Percentiles rank a stretch among this genome's conserved stretches.
Conservation (phyloP, 305 asterid genomes). For the Fraxinus greggii region DNA sequence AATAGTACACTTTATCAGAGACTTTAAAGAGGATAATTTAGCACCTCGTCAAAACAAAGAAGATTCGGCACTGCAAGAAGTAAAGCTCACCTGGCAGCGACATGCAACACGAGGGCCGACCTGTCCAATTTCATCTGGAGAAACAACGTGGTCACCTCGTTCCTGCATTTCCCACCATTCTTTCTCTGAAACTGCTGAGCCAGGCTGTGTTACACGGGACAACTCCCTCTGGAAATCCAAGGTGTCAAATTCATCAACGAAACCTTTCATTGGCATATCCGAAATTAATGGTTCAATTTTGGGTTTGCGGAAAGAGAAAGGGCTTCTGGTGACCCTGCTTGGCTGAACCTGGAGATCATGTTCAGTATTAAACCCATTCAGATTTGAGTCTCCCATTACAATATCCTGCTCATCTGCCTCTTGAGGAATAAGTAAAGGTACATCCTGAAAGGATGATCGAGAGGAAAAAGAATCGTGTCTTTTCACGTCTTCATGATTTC, state of each 20-base stretch:
- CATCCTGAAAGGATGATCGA: slow-evolving; percentile 73
- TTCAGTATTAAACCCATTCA: slow-evolving; percentile 41
- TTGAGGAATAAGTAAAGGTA: slow-evolving; percentile 92
- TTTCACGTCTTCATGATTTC: slow-evolving; percentile 35
- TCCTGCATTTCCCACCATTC: slow-evolving; percentile 98
- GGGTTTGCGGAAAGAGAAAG: slow-evolving; percentile 73
- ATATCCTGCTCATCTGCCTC: slow-evolving; percentile 66
- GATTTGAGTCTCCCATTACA: slow-evolving; percentile 45
- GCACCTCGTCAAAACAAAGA: slow-evolving; percentile 11
- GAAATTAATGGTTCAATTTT: slow-evolving; percentile 62
- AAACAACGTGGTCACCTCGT: slow-evolving; percentile 74
- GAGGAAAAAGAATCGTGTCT: slow-evolving; percentile 62
- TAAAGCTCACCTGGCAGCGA: slow-evolving; percentile 78
- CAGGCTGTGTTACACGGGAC: slow-evolving; percentile 50
- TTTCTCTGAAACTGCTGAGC: slow-evolving; percentile 40
- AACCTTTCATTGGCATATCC: slow-evolving; percentile 91
- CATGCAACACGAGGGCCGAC: slow-evolving; percentile 92
- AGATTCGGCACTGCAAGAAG: slow-evolving; percentile 15
- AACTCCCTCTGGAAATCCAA: slow-evolving; percentile 42
- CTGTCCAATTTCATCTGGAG: slow-evolving; percentile 84
- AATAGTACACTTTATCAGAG: background rate
- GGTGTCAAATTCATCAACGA: slow-evolving; percentile 69
- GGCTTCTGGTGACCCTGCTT: slow-evolving; percentile 54
- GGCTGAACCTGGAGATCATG: slow-evolving; percentile 58
- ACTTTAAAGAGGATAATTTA: background rate